Base-by-base conservation (phyloP, 2,329 filamentous ascomycete genomes). In the Onygenales sp. region DNA sequence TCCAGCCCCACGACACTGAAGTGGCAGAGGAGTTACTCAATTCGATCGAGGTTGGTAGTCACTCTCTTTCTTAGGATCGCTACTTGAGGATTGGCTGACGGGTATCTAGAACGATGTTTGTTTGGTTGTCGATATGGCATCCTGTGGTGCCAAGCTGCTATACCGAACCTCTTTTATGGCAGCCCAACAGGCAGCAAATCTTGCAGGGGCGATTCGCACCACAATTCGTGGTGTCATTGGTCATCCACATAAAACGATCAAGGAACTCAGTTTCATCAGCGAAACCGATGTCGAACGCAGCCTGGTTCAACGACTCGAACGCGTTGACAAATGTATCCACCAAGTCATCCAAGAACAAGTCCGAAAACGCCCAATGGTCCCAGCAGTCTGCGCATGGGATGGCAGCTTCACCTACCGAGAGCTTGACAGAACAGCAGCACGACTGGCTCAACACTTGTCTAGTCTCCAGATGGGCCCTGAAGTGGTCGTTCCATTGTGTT, bases 401-500 rank as follows among this genome's bases (percentile, higher is more conserved):
- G 62, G 61, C 11, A 47, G 55, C 1, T 57, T 90, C 2, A 82
- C 85, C 0, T 95, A 89, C 61, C 58, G 60, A 2, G 71, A 84
- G 36, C 73, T 95, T 3, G 87, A 91, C 61, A 60, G 62, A 1
- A 69, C 70, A 41, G 81, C 86, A 0, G 90, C 91, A 59, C 71
- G 72, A 32, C 68, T 91, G 50, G 87, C 85, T 1, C 70, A 77
- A 54, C 65, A 76, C 56, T 66, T 95, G 1, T 61, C 73, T 10
- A 60, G 71, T 2, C 63, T 70, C 1, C 77, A 78, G 0, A 71
- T 78, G 0, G 56, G 67, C 1, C 67, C 75, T 1, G 79, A 83
- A 6, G 74, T 81, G 13, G 70, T 88, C 7, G 74, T 94, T 13
- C 84, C 84, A 38, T 79, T 95, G 44, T 75, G 86, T 45, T 84